phyloP scores from a whole-genome alignment of 2,329 filamentous ascomycete genomes.

The Xylariaceae sp. region DNA sequence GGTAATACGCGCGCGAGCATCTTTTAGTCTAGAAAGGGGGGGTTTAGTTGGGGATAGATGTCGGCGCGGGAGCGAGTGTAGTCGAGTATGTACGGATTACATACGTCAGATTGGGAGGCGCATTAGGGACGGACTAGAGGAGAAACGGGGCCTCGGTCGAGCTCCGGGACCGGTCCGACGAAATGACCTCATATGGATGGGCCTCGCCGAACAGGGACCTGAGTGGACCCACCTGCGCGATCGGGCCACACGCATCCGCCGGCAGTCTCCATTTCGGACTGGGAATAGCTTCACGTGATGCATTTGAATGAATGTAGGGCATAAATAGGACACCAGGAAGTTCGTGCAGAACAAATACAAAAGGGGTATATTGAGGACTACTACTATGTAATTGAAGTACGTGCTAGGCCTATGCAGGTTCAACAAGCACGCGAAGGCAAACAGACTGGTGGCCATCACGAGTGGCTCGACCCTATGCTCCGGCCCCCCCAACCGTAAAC shows the following conservation, averaged over 20 bases:
- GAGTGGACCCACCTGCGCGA: background rate
- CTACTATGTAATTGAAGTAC: slow-evolving; percentile 11
- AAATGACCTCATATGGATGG: background rate
- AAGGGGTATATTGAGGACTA: slow-evolving; percentile 15
- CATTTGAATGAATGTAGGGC: no score
- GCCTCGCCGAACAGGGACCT: no score
- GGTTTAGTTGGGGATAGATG: no score
- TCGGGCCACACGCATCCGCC: background rate
- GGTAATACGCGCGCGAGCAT: slow-evolving; percentile 13
- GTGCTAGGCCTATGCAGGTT: slow-evolving; percentile 5
- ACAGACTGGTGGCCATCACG: slow-evolving; percentile 1
- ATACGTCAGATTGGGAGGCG: background rate
- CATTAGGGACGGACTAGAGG: background rate
- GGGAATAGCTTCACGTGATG: no score
- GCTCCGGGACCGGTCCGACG: background rate
- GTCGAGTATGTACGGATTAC: no score
- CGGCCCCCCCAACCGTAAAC: slow-evolving; percentile 2
- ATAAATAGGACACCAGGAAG: background rate
- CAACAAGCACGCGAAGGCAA: slow-evolving; percentile 1
- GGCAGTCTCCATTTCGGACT: no score
- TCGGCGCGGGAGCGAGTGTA: background rate
- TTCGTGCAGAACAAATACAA: background rate
- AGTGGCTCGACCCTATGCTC: slow-evolving; percentile 1
- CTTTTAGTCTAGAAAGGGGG: background rate
- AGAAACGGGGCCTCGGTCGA: background rate